Conservation (phyloP, 202 grass and related monocot genomes). For the Alloteropsis angusta region DNA sequence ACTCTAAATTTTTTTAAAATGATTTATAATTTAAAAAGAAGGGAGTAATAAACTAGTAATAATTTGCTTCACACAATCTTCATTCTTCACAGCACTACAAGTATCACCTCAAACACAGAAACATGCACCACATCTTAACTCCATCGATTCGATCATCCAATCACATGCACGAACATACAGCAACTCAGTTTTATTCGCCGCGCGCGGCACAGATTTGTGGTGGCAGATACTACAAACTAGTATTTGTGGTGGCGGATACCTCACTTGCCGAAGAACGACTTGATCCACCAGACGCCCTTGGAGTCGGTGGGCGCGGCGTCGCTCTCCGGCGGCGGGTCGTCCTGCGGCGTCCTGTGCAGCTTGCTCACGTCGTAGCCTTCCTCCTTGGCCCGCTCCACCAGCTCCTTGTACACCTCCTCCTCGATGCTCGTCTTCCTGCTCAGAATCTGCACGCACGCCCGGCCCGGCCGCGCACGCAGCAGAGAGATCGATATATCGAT, state of each 20-base stretch:
- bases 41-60: no score
- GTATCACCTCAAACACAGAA: not conserved
- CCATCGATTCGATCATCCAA: not conserved
- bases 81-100: not conserved
- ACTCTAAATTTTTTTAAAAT: no score
- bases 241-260: not conserved
- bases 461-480: no score
- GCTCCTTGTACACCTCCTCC: slow-evolving; percentile 62
- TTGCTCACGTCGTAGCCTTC: slow-evolving; percentile 83
- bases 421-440: slow-evolving; percentile 60
- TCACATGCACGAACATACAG: not conserved
- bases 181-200: not conserved
- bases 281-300: slow-evolving; percentile 73
- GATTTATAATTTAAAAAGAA: no score
- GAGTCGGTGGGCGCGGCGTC: slow-evolving; percentile 41
- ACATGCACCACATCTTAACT: not conserved
- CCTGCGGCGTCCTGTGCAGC: slow-evolving; percentile 74
- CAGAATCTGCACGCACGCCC: slow-evolving; percentile 45
- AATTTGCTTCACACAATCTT: not conserved
- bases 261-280: slow-evolving; percentile 75
- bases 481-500: no score
- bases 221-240: no score
- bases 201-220: not conserved
- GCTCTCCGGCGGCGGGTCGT: slow-evolving; percentile 64
- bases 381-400: slow-evolving; percentile 63